phyloP scores from a whole-genome alignment of 164 flowering plant species.

The grape (Vitis vinifera) region ASM3070453v1 NC_081823.1:14971501-14972000 shows the following conservation, averaged over 20 bases:
- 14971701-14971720: conserved; percentile 1
- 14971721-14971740: background rate
- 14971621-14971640: conserved; percentile 84
- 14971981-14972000: too few relatives aligned
- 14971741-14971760: background rate
- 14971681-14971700: conserved; percentile 80
- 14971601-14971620: conserved; percentile 56
- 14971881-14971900: background rate
- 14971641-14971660: conserved; percentile 86
- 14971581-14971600: conserved; percentile 70
- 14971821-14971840: background rate
- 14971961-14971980: background rate
- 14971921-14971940: background rate
- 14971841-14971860: background rate
- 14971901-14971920: background rate
- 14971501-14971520: conserved; percentile 92
- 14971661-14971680: conserved; percentile 91
- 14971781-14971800: background rate
- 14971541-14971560: conserved; percentile 90
- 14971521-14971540: conserved; percentile 93
- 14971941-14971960: background rate
- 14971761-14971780: background rate
- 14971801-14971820: background rate
- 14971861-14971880: background rate
- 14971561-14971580: conserved; percentile 94